Percentiles rank a stretch among this genome's conserved stretches.
Evolutionary conservation across 23 red algal genomes (phyloP).

Genomic region (Gracilaria gracilis): DNA sequence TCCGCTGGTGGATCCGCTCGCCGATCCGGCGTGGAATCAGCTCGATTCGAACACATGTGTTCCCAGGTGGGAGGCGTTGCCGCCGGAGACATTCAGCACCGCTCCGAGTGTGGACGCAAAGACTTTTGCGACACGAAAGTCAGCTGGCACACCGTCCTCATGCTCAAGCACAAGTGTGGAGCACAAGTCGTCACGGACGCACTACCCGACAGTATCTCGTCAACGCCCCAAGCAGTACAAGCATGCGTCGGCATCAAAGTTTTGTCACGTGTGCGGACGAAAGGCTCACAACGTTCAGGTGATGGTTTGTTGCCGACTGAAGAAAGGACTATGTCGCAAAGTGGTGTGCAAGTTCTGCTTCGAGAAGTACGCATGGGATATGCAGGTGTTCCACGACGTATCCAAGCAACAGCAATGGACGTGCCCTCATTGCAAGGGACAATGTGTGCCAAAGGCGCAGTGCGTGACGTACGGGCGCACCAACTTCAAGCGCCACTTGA

Average conservation of each 20-base stretch:
- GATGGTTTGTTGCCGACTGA: constrained; percentile 48
- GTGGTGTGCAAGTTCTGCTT: constrained; percentile 79
- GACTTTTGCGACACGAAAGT: neutral
- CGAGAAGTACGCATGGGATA: constrained; percentile 60
- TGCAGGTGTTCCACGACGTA: constrained; percentile 34
- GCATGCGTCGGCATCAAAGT: constrained; percentile 34
- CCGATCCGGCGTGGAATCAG: neutral
- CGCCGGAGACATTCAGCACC: neutral
- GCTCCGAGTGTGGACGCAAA: neutral
- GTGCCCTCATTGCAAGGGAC: constrained; percentile 66
- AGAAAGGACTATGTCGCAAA: constrained; percentile 62
- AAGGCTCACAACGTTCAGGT: constrained; percentile 54
- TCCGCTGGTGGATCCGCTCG: constrained; percentile 26
- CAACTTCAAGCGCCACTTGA: constrained; percentile 67
- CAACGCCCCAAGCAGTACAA: constrained; percentile 72
- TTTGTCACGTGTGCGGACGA: constrained; percentile 74
- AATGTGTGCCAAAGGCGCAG: constrained; percentile 58
- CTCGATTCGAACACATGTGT: neutral
- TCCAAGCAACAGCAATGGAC: constrained; percentile 37
- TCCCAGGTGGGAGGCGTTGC: constrained; percentile 1
- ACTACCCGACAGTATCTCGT: constrained; percentile 43
- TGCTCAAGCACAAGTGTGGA: neutral
- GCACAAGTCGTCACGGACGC: neutral
- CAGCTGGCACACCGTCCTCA: neutral
- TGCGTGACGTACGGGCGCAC: constrained; percentile 68